These are phyloP conservation scores for Nannochloropsis salina DNA, from an alignment of 108 stramenopile species.

Conservation along the genomic window DNA sequence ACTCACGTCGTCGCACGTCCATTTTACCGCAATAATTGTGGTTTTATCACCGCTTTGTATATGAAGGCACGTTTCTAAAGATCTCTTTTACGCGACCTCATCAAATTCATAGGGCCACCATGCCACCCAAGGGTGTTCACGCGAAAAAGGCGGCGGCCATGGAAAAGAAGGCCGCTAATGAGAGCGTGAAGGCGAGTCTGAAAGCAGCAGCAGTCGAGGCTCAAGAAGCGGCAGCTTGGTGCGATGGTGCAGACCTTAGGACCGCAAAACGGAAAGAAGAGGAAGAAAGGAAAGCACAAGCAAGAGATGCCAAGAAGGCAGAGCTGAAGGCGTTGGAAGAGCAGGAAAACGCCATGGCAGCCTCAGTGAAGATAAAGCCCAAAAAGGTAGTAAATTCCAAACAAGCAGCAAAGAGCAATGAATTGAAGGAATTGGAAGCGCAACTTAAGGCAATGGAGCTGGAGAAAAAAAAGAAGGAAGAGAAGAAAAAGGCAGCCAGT, in stretches of 20 bases:
- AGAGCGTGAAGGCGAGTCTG: conserved; percentile 8
- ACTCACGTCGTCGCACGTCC: too few species aligned
- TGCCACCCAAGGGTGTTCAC: background rate
- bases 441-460: conserved; percentile 22
- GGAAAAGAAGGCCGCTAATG: conserved; percentile 24
- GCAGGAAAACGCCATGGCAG: conserved; percentile 21
- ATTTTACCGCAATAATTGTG: too few species aligned
- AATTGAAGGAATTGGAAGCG: conserved; percentile 8
- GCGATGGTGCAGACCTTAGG: conserved; percentile 24
- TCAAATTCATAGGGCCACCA: background rate
- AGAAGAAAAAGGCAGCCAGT: conserved; percentile 1
- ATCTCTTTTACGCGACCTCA: too few species aligned
- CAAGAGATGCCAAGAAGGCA: conserved; percentile 21
- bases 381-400: background rate
- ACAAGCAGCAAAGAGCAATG: conserved; percentile 12
- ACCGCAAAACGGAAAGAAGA: background rate
- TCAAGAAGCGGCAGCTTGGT: conserved; percentile 33
- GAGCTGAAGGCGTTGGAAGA: conserved; percentile 25
- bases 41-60: too few species aligned
- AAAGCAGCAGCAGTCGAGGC: conserved; percentile 21
- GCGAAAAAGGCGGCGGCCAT: conserved; percentile 25
- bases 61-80: too few species aligned
- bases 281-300: conserved; percentile 36
- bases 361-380: background rate
- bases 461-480: conserved; percentile 24